Percentiles rank a stretch among this genome's conserved stretches.
Conservation (phyloP, 257 asterid genomes). For the Buddleja alternifolia region DNA sequence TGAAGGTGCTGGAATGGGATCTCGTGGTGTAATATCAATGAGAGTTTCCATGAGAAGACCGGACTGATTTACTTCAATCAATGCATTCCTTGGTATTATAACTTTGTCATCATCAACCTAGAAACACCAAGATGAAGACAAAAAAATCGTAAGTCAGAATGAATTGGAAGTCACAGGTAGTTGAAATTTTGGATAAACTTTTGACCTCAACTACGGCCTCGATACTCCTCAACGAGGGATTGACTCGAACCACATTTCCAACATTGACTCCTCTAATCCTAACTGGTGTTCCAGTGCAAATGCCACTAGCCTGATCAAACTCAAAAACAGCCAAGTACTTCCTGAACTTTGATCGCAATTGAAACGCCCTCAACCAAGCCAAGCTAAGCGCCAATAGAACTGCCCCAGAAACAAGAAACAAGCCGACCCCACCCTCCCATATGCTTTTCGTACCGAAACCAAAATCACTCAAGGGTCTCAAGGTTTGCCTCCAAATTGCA, state of each 20-base stretch:
- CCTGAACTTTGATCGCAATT: slow-evolving; percentile 77
- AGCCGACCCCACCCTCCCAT: slow-evolving; percentile 99
- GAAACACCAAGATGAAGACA: slow-evolving; percentile 30
- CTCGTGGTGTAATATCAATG: slow-evolving; percentile 88
- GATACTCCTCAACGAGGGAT: slow-evolving; percentile 79
- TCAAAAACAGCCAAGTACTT: slow-evolving; percentile 85
- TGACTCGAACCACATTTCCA: slow-evolving; percentile 87
- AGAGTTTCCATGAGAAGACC: slow-evolving; percentile 99
- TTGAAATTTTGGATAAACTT: slow-evolving; percentile 31
- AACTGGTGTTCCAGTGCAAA: slow-evolving; percentile 91
- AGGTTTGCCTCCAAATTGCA: slow-evolving; percentile 75
- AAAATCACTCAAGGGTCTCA: slow-evolving; percentile 85
- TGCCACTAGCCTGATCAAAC: slow-evolving; percentile 94
- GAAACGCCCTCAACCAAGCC: slow-evolving; percentile 94
- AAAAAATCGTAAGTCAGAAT: slow-evolving; percentile 17
- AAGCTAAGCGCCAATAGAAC: slow-evolving; percentile 79
- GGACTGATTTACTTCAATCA: slow-evolving; percentile 96
- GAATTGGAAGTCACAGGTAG: slow-evolving; percentile 19
- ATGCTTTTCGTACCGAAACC: slow-evolving; percentile 95
- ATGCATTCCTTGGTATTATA: slow-evolving; percentile 84
- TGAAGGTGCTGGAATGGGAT: slow-evolving; percentile 82
- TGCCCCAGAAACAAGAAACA: slow-evolving; percentile 87
- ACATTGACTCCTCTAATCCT: slow-evolving; percentile 92
- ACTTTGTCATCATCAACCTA: slow-evolving; percentile 92
- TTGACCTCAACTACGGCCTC: slow-evolving; percentile 92